Conservation (phyloP, 371 early-diverging fungal genomes). For the Thermomucor indicae-seudaticae region DNA sequence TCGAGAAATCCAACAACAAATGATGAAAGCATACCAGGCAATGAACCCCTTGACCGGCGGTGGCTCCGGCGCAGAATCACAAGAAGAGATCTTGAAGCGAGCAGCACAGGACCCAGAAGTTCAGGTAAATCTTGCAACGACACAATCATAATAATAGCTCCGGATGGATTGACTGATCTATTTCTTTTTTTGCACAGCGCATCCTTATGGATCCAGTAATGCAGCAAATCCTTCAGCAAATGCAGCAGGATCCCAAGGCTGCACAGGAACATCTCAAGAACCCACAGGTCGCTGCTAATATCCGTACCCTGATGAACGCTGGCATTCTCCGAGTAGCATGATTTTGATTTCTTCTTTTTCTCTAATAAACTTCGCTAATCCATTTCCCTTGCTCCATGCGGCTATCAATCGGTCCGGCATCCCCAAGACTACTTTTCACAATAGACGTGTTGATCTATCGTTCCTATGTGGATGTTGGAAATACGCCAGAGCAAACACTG, state of each 20-base stretch:
- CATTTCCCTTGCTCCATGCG: too few species aligned
- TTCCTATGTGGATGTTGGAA: too few species aligned
- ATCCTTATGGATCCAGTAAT: slow-evolving; percentile 93
- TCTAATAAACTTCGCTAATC: too few species aligned
- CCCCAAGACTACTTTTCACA: too few species aligned
- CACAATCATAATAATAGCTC: background rate
- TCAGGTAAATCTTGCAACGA: slow-evolving; percentile 31
- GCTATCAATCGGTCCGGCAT: too few species aligned
- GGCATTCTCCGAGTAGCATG: slow-evolving; percentile 77
- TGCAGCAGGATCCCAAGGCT: slow-evolving; percentile 94
- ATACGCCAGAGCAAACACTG: too few species aligned
- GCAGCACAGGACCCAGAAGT: slow-evolving; percentile 94
- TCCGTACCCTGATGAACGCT: slow-evolving; percentile 89
- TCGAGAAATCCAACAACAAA: slow-evolving; percentile 80
- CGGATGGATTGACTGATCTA: background rate
- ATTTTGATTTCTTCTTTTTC: too few species aligned
- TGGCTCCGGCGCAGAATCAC: slow-evolving; percentile 40
- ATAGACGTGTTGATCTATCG: too few species aligned
- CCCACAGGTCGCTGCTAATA: slow-evolving; percentile 89
- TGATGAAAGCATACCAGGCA: slow-evolving; percentile 72
- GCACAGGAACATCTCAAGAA: slow-evolving; percentile 89
- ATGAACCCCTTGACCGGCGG: slow-evolving; percentile 60
- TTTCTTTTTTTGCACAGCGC: slow-evolving; percentile 22
- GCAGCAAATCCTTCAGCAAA: slow-evolving; percentile 94
- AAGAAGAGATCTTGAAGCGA: slow-evolving; percentile 77